These are phyloP conservation scores for Coriolopsis trogii DNA, from an alignment of 1,284 basidiomycete species.

Conservation along the genomic window DNA sequence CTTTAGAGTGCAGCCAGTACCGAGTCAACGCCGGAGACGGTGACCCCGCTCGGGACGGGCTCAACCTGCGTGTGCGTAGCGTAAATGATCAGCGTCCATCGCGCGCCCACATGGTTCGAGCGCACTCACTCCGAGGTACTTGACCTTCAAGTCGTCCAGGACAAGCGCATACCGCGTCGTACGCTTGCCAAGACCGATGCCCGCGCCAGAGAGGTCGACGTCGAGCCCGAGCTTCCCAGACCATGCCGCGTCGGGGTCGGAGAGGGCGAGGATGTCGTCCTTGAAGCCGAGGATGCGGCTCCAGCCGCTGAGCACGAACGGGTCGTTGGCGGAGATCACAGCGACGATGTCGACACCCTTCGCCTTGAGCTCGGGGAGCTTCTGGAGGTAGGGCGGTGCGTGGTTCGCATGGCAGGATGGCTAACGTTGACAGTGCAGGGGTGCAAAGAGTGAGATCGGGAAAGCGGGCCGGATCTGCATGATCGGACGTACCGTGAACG, in stretches of 20 bases:
- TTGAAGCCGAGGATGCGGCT: conserved; percentile 66
- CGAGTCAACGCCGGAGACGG: conserved; percentile 67
- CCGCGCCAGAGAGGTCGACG: conserved; percentile 52
- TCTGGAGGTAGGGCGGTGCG: conserved; percentile 70
- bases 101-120: not conserved
- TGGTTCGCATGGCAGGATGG: conserved; percentile 77
- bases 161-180: conserved; percentile 74
- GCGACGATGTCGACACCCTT: conserved; percentile 77
- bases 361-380: conserved; percentile 67
- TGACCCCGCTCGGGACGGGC: conserved; percentile 49
- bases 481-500: conserved; percentile 65
- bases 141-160: conserved; percentile 71
- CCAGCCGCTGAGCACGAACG: conserved; percentile 82
- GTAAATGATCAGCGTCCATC: not conserved
- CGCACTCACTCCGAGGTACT: conserved; percentile 56
- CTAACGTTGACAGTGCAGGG: conserved; percentile 37
- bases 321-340: conserved; percentile 73
- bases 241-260: conserved; percentile 68
- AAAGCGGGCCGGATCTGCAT: not conserved
- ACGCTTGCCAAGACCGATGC: conserved; percentile 66
- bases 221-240: conserved; percentile 61
- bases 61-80: conserved; percentile 45
- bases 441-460: not conserved
- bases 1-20: conserved; percentile 49
- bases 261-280: conserved; percentile 63